Percentiles rank a stretch among this genome's conserved stretches.
These are phyloP conservation scores for Suhomyces chickasaworum DNA, from an alignment of 1,139 yeast species.

Conservation along the genomic window DNA sequence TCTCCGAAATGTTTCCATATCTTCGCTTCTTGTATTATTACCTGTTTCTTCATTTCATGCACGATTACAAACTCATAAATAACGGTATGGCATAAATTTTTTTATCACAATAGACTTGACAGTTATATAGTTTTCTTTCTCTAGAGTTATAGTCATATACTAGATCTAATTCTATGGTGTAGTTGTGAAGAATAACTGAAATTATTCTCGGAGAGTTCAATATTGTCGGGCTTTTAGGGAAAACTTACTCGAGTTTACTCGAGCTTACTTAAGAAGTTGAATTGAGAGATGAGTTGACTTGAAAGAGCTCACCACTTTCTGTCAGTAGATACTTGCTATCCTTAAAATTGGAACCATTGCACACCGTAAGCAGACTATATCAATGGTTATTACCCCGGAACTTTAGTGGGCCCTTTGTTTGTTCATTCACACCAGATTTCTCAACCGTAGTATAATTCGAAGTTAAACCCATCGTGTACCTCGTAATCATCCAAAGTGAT, in stretches of 20 bases:
- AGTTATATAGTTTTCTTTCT: background rate
- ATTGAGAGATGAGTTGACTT: too few species aligned
- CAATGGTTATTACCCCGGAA: too few species aligned
- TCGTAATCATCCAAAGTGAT: slow-evolving; percentile 91
- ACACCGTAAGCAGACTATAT: too few species aligned
- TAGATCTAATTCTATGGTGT: background rate
- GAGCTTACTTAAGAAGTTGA: too few species aligned
- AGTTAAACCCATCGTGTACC: slow-evolving; percentile 82
- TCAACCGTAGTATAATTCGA: slow-evolving; percentile 76
- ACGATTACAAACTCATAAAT: background rate
- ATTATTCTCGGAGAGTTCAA: too few species aligned
- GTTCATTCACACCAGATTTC: too few species aligned
- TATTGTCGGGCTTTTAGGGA: too few species aligned
- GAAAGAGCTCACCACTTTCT: too few species aligned
- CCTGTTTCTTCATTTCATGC: slow-evolving; percentile 6
- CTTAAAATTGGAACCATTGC: too few species aligned
- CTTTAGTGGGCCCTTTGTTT: too few species aligned
- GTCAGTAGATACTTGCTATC: too few species aligned
- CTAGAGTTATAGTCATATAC: background rate
- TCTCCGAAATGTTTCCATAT: background rate
- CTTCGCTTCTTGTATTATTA: slow-evolving; percentile 11
- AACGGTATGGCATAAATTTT: background rate
- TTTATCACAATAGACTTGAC: background rate
- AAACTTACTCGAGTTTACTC: too few species aligned
- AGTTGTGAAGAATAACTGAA: background rate